Conservation (phyloP, 164 flowering plant species). For the Chimonanthus praecox region DNA sequence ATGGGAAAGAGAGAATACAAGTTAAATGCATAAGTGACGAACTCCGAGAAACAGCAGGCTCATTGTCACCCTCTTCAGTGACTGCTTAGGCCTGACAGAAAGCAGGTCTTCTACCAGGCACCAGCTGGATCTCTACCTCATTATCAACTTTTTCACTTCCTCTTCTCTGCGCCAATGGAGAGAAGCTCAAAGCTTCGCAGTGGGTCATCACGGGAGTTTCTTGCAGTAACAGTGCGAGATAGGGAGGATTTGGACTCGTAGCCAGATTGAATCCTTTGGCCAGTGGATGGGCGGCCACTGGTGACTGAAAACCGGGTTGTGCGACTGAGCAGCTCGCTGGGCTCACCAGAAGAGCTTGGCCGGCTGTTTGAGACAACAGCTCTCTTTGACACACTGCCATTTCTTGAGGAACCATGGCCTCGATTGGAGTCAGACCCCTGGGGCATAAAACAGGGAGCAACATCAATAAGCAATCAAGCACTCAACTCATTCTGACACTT, state of each 20-base stretch:
- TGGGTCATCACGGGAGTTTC: slow-evolving; percentile 31
- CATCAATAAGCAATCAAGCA: background rate
- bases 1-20: background rate
- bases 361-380: slow-evolving; percentile 24
- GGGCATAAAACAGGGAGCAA: background rate
- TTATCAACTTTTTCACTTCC: slow-evolving; percentile 22
- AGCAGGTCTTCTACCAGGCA: background rate
- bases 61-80: background rate
- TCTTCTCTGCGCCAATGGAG: slow-evolving; percentile 38
- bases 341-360: slow-evolving; percentile 30
- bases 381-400: slow-evolving; percentile 26
- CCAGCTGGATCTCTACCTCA: background rate
- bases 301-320: slow-evolving; percentile 20
- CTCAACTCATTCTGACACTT: too few relatives aligned
- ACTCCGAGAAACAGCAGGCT: background rate
- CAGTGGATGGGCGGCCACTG: slow-evolving; percentile 28
- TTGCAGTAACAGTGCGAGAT: slow-evolving; percentile 21
- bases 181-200: slow-evolving; percentile 45
- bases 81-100: background rate
- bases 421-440: slow-evolving; percentile 14
- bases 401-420: slow-evolving; percentile 20
- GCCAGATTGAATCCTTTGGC: slow-evolving; percentile 33
- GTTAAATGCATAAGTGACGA: background rate
- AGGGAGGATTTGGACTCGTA: slow-evolving; percentile 30
- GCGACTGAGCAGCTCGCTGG: slow-evolving; percentile 17